Base-by-base conservation (phyloP, 2,329 filamentous ascomycete genomes). In the Fusarium sambucinum region DNA sequence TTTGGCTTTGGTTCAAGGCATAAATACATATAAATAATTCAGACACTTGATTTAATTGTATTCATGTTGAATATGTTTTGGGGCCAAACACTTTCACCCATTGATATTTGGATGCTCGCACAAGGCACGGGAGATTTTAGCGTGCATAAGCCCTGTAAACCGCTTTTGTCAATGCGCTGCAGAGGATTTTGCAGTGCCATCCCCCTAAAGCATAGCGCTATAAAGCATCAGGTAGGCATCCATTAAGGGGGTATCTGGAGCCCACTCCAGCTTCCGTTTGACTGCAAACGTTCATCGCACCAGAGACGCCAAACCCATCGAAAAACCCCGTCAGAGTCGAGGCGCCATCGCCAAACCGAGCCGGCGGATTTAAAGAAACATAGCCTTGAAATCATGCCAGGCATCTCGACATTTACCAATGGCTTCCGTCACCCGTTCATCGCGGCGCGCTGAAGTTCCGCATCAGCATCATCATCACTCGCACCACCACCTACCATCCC, bases 391-490 rank as follows among this genome's bases (percentile, higher is more conserved):
- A 80, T 74, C 74, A 80, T 80, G 79, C 77, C 75, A 76, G 77
- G 76, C 74, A 73, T 73, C 69, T 70, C 59, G 63, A 69, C 72
- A 63, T 71, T 71, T 75, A 74, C 77, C 80, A 79, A 85, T 86
- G 83, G 83, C 83, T 74, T 84, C 83, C 73, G 77, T 81, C 78
- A 84, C 83, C 74, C 83, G 84, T 79, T 84, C 84, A 75, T 80
- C 79, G 73, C 78, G 81, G 77, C 82, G 83, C 79, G 78, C 80
- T 80, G 83, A 85, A 74, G 81, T 79, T 74, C 80, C 80, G 73
- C 77, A 79, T 66, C 76, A 78, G 70, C 76, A 79, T 69, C 76
- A 79, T 69, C 76, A 79, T 69, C 73, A 64, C 41, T 74, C 78
- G 63, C 76, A 78, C 68, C 73, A 74, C 70, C 73, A 70, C 59